Base-by-base conservation (phyloP, 192 early-diverging fungal genomes). In the Dissophora globulifera region DNA sequence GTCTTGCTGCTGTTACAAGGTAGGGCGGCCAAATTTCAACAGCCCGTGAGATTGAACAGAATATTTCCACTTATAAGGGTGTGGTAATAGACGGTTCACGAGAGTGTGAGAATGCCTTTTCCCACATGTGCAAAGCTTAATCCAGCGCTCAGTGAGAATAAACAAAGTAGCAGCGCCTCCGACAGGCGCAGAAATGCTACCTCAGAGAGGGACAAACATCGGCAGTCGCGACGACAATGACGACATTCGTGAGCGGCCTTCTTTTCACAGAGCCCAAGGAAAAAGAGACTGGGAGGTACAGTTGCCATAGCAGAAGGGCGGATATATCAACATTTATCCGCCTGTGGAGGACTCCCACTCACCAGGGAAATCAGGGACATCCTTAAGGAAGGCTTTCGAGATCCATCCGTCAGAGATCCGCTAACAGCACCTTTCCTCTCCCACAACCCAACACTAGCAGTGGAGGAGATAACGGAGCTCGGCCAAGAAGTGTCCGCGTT, bases 401-500 rank as follows among this genome's bases (percentile, higher is more conserved):
- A 35, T 4, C 30, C 45, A 1, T 48, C 49, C 46, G 25, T 19
- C 27, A 32, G 31, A 10, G 4, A 42, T 5, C 45, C 58, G 6
- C 58, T 46, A 20, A 23, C 27, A 17, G 4, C 58, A 17, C 29
- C 30, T 22, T 29, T 0, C 45, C 58, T 30, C 0, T 11, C 7
- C 5, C 43, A 32, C 46, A 31, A 48, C 30, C 58, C 58, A 11
- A 31, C 49, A 9, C 19, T 33, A 42, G 38, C 56, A n/a, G 16
- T 46, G 11, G 33, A 60, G 30, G 46, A 49, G 9, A 48, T 48
- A 30, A 20, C 30, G 2, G 16, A 20, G 12, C 38, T 57, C 19
- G 55, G 43, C 31, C 38, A 57, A 23, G 55, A 57, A 43, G 55
- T 57, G 55, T 57, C 40, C 9, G 55, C 4, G 41, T 57, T 57